A percentile compares a stretch with the other conserved stretches of the same genome.
Conservation (phyloP, 495 filamentous ascomycete species). For the Penicillium dipodomyicola region DNA sequence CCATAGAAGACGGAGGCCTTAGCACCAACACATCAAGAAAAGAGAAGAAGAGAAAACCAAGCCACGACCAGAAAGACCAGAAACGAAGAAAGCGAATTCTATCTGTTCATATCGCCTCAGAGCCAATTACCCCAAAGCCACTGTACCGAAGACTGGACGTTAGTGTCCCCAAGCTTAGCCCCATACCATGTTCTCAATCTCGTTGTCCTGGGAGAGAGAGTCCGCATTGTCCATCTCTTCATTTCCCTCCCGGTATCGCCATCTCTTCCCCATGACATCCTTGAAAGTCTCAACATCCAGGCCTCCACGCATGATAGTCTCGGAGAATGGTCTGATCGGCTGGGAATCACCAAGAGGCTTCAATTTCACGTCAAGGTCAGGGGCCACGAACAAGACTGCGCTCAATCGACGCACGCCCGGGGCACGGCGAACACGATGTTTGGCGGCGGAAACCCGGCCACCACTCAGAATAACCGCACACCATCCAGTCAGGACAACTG, state of each 20-base stretch:
- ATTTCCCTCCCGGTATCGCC: conserved; percentile 25
- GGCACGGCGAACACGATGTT: conserved; percentile 17
- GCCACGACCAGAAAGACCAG: neutral
- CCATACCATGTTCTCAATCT: conserved; percentile 1
- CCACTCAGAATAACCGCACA: conserved; percentile 23
- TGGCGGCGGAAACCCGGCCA: conserved; percentile 19
- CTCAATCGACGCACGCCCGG: neutral
- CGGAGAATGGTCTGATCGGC: neutral
- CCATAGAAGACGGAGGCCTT: too few relatives aligned
- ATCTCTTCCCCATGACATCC: conserved; percentile 26
- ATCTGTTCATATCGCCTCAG: neutral
- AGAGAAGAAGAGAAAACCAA: neutral
- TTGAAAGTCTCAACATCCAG: conserved; percentile 23
- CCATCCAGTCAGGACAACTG: conserved; percentile 22
- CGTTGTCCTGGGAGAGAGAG: neutral
- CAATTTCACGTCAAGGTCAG: neutral
- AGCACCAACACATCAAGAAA: too few relatives aligned
- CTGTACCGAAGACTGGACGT: neutral
- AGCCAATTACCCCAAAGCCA: neutral
- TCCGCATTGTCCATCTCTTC: conserved; percentile 14
- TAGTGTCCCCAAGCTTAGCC: neutral
- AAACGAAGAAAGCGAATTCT: neutral
- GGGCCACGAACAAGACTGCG: neutral
- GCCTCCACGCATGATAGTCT: conserved; percentile 6
- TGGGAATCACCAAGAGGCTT: neutral